A percentile compares a stretch with the other conserved stretches of the same genome.
Conservation (phyloP, 768 basidiomycete genomes). For the Xerocomellus dryophilus region DNA sequence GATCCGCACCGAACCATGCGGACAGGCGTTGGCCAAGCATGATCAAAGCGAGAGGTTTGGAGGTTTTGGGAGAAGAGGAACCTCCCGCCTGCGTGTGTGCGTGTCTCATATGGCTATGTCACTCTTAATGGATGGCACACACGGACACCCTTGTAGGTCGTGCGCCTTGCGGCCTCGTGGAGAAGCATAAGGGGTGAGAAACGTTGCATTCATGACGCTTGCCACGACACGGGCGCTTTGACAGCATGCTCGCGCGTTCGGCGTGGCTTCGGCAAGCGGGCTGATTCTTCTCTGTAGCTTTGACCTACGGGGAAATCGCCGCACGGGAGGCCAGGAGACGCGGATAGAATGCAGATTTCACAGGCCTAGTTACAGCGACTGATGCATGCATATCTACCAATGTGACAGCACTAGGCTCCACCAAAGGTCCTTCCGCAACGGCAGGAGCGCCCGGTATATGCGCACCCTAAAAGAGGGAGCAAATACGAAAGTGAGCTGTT, state of each 20-base stretch:
- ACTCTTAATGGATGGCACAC: constrained; percentile 7
- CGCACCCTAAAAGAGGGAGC: constrained; percentile 20
- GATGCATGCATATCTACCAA: background rate
- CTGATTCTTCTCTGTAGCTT: too few relatives aligned
- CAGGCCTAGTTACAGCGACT: background rate
- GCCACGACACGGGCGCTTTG: constrained; percentile 4
- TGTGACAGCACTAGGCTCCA: background rate
- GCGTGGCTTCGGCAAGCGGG: background rate
- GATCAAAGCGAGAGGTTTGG: background rate
- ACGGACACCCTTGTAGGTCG: background rate
- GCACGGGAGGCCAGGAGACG: background rate
- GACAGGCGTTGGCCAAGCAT: constrained; percentile 19
- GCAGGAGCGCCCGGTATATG: background rate
- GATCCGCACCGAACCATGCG: constrained; percentile 12
- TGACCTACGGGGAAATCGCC: background rate
- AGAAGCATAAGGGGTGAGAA: background rate
- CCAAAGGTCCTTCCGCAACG: too few relatives aligned
- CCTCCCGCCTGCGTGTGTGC: background rate
- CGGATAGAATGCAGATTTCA: background rate
- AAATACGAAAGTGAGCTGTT: constrained; percentile 34
- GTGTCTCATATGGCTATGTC: constrained; percentile 15
- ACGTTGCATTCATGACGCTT: constrained; percentile 19
- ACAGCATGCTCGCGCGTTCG: background rate
- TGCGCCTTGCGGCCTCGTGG: constrained; percentile 11
- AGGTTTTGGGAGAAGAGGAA: background rate